These are phyloP conservation scores for Agrocybe pediades DNA, from an alignment of 768 basidiomycete genomes.

Conservation along the genomic window DNA sequence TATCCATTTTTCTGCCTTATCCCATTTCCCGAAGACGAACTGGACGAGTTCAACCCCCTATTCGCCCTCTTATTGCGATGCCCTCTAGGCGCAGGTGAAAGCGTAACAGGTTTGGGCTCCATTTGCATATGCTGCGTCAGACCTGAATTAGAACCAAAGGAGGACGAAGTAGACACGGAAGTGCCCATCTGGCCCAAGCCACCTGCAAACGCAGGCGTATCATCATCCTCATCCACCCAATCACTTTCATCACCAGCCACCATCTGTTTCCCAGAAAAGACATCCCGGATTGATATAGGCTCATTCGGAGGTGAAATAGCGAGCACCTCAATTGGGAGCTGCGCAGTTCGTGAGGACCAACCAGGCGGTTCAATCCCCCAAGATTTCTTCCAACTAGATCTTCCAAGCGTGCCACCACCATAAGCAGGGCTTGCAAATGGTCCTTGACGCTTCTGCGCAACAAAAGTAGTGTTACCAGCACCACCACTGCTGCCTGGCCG, in stretches of 20 bases:
- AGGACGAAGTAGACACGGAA: conserved; percentile 25
- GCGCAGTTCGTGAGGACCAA: conserved; percentile 71
- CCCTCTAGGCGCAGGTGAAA: conserved; percentile 55
- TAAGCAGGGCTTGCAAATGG: conserved; percentile 63
- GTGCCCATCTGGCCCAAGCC: conserved; percentile 70
- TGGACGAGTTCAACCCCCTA: conserved; percentile 21
- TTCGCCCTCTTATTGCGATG: conserved; percentile 39
- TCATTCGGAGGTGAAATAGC: conserved; percentile 62
- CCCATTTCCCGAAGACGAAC: conserved; percentile 14
- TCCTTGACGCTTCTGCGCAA: conserved; percentile 81
- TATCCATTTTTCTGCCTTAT: conserved; percentile 51
- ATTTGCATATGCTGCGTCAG: conserved; percentile 1
- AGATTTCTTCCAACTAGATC: conserved; percentile 86
- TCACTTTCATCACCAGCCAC: conserved; percentile 77
- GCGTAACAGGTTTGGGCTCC: conserved; percentile 41
- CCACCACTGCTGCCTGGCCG: conserved; percentile 28
- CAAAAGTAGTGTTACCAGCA: conserved; percentile 58
- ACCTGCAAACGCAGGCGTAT: conserved; percentile 70
- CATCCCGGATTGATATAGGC: conserved; percentile 64
- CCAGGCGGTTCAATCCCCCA: conserved; percentile 89
- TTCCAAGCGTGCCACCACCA: conserved; percentile 48
- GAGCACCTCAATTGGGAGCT: conserved; percentile 76
- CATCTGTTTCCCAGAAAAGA: conserved; percentile 70
- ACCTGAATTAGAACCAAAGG: neutral
- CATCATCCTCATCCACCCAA: conserved; percentile 89